Conservation (phyloP, 495 filamentous ascomycete species). For the Daldinia childiae region DNA sequence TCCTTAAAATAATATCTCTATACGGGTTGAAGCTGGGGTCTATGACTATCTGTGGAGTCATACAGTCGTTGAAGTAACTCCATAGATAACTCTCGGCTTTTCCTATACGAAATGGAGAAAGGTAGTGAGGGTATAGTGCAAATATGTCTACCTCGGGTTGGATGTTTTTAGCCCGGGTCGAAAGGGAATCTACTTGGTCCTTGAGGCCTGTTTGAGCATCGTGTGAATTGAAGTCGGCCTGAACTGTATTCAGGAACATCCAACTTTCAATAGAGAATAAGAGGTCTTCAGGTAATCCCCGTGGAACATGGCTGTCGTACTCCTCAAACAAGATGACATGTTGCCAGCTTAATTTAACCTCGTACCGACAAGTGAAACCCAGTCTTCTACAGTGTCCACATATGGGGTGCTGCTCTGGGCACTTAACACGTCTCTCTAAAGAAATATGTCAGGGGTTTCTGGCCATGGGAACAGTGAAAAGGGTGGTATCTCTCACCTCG, state of each 20-base stretch:
- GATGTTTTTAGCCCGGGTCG: not conserved
- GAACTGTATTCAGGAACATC: constrained; percentile 35
- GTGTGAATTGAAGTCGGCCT: constrained; percentile 21
- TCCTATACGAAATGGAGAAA: constrained; percentile 27
- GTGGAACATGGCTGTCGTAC: not conserved
- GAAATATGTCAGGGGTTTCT: constrained; percentile 4
- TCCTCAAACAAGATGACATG: constrained; percentile 19
- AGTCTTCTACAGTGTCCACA: constrained; percentile 31
- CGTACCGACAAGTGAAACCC: constrained; percentile 35
- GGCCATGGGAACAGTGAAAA: not conserved
- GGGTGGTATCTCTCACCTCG: constrained; percentile 29
- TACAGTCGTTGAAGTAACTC: constrained; percentile 29
- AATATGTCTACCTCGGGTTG: not conserved
- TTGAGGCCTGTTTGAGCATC: not conserved
- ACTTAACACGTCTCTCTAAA: constrained; percentile 37
- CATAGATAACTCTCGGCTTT: constrained; percentile 31
- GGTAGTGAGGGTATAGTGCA: constrained; percentile 23
- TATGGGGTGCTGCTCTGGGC: constrained; percentile 30
- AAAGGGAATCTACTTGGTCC: not conserved
- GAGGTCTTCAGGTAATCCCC: constrained; percentile 22
- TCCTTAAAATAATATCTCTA: constrained; percentile 27
- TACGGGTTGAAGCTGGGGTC: constrained; percentile 34
- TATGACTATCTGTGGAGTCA: constrained; percentile 29
- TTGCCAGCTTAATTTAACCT: constrained; percentile 36
- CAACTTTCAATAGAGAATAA: constrained; percentile 31